Base-by-base conservation (phyloP, 345 rosid species). In the Gossypium raimondii region DNA sequence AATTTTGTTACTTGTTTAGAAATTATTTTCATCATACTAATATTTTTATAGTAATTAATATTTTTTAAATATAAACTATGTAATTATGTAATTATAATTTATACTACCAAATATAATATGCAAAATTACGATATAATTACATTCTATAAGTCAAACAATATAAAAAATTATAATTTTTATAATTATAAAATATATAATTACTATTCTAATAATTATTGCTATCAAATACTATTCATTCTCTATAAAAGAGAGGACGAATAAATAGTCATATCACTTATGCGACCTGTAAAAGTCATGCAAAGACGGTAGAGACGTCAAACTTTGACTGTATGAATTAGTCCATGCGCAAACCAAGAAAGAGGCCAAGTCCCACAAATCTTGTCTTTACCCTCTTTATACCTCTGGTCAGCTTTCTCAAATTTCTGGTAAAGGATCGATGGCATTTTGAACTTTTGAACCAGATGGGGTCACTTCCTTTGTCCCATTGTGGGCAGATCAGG, bases 381-480 rank as follows among this genome's bases (percentile, higher is more conserved):
- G 45, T 66, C 18, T 66, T 65, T 43, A 41, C 9, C 50, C 51
- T 20, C 44, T 64, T 63, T 34, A 9, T 9, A 38, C 48, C 48
- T 38, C 12, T 3, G 7, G 24, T 13, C 48, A 38, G 20, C 48
- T 63, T 63, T 18, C 24, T 38, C 48, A 63, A n/a, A 41, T 41
- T 64, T 64, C 25, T n/a, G 50, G 25, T 38, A n/a, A 64, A n/a
- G 68, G 68, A 41, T 64, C 3, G 20, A 65, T 43, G 70, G 18
- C 70, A 18, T 65, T 65, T 65, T 18, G 27, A 65, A 65, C 70
- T 18, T 65, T 43, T 43, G 51, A 50, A 20, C 53, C 24, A 53
- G n/a, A 6, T 48, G 11, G 27, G 52, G 70, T 18, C 18, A 62
- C 45, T 29, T 62, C 47, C 9, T 17, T 5, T 45, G 45, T 62